Evolutionary conservation across 2,329 filamentous ascomycete species (phyloP).

Genomic region (Beauveria asiatica): DNA sequence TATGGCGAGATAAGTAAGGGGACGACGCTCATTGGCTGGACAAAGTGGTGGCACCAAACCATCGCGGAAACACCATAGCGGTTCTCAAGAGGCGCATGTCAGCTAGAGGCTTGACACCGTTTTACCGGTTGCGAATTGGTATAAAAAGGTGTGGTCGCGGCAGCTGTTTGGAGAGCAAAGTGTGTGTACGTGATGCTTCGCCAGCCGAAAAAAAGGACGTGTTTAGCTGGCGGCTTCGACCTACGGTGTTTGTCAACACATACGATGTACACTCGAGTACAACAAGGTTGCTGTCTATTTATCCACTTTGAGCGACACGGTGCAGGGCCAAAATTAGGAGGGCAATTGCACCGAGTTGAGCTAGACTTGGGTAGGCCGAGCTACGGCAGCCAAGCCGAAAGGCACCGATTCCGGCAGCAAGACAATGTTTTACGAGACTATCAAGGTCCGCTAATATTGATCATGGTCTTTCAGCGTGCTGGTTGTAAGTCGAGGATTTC

Average conservation of each 20-base stretch:
- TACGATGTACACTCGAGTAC: background rate
- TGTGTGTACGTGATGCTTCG: background rate
- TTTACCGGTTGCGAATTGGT: background rate
- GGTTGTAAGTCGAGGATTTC: no score
- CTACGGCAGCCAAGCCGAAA: background rate
- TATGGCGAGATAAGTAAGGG: background rate
- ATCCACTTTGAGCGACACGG: background rate
- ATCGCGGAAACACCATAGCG: constrained; percentile 1
- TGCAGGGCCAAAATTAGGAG: background rate
- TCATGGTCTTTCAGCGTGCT: no score
- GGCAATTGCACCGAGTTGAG: background rate
- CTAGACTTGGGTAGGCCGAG: background rate
- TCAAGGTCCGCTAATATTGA: background rate
- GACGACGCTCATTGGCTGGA: background rate
- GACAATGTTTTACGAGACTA: background rate
- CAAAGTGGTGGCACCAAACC: background rate
- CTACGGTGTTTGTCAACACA: background rate
- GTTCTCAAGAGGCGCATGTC: background rate
- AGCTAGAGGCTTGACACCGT: background rate
- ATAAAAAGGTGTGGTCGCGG: background rate
- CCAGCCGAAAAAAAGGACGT: no score
- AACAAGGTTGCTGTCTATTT: background rate
- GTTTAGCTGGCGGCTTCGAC: background rate
- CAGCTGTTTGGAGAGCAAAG: background rate
- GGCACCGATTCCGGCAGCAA: background rate